Conservation (phyloP, 495 filamentous ascomycete species). For the Pyronema domesticum region DNA sequence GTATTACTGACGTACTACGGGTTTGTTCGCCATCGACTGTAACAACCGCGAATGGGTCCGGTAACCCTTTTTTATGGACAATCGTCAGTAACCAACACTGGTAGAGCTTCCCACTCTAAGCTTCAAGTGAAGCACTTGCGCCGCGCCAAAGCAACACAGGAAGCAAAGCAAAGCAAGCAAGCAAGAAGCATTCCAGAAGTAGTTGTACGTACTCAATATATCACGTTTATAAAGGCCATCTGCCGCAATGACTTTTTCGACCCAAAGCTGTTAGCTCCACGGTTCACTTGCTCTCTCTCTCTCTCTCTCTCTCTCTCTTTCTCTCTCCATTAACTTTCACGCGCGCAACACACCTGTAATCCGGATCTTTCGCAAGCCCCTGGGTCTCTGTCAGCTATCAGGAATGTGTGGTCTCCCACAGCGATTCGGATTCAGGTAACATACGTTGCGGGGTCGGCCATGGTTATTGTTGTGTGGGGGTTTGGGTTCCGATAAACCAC, state of each 20-base stretch:
- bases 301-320: not conserved
- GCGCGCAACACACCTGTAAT: slow-evolving; percentile 37
- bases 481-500: not conserved
- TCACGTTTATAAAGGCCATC: slow-evolving; percentile 97
- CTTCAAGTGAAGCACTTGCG: not conserved
- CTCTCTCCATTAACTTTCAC: not conserved
- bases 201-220: slow-evolving; percentile 67
- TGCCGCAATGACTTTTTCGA: slow-evolving; percentile 69
- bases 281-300: not conserved
- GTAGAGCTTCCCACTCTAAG: not conserved
- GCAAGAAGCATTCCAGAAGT: not conserved
- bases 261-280: not conserved
- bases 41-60: slow-evolving; percentile 93
- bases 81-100: slow-evolving; percentile 10
- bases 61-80: slow-evolving; percentile 49
- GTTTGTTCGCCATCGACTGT: slow-evolving; percentile 95
- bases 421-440: not conserved
- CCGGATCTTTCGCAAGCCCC: slow-evolving; percentile 42
- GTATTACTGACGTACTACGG: slow-evolving; percentile 84
- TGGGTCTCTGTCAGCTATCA: slow-evolving; percentile 5
- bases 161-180: not conserved
- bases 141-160: not conserved
- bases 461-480: not conserved
- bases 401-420: not conserved
- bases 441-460: slow-evolving; percentile 4